phyloP scores from a whole-genome alignment of 768 basidiomycete genomes.

The Mrakia frigida region DNA sequence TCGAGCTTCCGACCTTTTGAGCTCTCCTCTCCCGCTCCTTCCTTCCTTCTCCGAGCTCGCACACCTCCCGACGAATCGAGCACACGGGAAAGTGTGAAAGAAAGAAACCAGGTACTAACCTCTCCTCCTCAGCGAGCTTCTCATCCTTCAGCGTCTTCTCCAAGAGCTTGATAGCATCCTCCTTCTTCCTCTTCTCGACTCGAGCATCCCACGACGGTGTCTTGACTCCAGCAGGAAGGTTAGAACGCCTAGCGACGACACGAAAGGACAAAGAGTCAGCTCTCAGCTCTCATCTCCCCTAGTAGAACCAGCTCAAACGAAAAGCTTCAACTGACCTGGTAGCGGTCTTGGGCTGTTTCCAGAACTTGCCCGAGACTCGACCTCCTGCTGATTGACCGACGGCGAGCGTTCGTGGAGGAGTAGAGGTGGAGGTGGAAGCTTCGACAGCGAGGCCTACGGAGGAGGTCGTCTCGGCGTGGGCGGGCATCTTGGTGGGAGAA shows the following conservation, averaged over 20 bases:
- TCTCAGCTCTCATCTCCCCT: neutral
- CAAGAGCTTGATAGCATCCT: conserved; percentile 30
- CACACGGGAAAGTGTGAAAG: neutral
- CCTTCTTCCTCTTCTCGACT: conserved; percentile 26
- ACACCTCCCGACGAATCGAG: neutral
- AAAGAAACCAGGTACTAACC: conserved; percentile 6
- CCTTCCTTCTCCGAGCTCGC: neutral
- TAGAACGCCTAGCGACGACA: conserved; percentile 4
- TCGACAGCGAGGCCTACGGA: conserved; percentile 8
- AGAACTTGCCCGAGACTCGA: conserved; percentile 31
- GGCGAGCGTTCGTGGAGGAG: conserved; percentile 2
- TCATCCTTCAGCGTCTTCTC: conserved; percentile 30
- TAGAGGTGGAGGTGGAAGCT: conserved; percentile 1
- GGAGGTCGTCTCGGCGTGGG: conserved; percentile 12
- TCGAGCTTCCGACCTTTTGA: too few species aligned
- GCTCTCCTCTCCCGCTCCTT: neutral
- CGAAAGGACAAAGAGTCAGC: neutral
- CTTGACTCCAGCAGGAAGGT: conserved; percentile 31
- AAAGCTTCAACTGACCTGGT: conserved; percentile 16
- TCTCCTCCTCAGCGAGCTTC: conserved; percentile 28
- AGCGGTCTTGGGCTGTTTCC: conserved; percentile 32
- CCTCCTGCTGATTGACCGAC: conserved; percentile 22
- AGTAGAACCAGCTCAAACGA: neutral
- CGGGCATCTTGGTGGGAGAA: neutral
- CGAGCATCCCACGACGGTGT: conserved; percentile 25